Percentiles rank a stretch among this genome's conserved stretches.
Conservation (phyloP, 2,329 filamentous ascomycete genomes). For the Nannizziopsis barbatae region DNA sequence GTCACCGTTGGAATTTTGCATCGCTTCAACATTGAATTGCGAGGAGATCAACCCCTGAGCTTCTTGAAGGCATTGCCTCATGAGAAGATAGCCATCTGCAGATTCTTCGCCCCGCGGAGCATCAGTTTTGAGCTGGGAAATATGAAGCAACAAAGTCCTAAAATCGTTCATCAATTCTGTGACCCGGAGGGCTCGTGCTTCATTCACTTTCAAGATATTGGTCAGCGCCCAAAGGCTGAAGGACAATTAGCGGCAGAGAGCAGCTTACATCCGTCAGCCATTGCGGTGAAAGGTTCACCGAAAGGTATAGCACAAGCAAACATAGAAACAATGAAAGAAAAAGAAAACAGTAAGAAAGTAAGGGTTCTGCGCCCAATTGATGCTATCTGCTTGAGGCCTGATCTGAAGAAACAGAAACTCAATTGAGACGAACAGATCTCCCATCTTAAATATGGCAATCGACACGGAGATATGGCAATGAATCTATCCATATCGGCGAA, state of each 20-base stretch:
- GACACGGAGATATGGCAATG: conserved; percentile 1
- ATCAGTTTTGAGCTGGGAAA: conserved; percentile 43
- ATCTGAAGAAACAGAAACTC: conserved; percentile 3
- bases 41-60: conserved; percentile 45
- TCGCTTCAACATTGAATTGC: conserved; percentile 40
- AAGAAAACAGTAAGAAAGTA: neutral
- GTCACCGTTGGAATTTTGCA: conserved; percentile 34
- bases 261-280: conserved; percentile 48
- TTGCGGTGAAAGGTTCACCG: conserved; percentile 20
- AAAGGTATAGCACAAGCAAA: conserved; percentile 10
- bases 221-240: neutral
- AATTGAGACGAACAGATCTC: neutral
- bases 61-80: conserved; percentile 46
- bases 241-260: neutral
- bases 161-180: conserved; percentile 55
- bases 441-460: conserved; percentile 2
- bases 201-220: conserved; percentile 44
- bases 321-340: conserved; percentile 12
- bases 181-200: conserved; percentile 51
- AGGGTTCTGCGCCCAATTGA: neutral
- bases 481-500: neutral
- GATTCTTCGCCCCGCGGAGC: conserved; percentile 46
- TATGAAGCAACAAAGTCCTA: conserved; percentile 49
- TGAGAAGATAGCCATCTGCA: conserved; percentile 48
- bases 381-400: neutral